phyloP scores from a whole-genome alignment of 371 early-diverging fungal species.

The Fennellomyces sp. region DNA sequence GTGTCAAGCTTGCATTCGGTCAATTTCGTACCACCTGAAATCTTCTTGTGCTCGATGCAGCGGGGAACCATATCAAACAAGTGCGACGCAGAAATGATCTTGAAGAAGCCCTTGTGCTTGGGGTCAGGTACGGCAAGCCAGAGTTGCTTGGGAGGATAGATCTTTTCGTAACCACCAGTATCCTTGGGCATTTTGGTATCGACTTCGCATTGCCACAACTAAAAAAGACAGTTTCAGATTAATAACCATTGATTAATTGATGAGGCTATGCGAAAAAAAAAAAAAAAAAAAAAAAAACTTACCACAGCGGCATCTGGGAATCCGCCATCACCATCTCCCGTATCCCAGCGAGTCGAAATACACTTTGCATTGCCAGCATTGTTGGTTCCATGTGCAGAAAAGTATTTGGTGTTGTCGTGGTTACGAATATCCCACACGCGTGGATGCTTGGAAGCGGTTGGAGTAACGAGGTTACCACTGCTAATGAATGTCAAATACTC shows the following conservation, averaged over 20 bases:
- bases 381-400: slow-evolving; percentile 26
- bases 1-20: slow-evolving; percentile 30
- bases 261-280: too few relatives aligned
- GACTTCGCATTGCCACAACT: slow-evolving; percentile 44
- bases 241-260: too few relatives aligned
- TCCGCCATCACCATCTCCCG: slow-evolving; percentile 20
- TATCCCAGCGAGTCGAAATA: slow-evolving; percentile 36
- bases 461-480: slow-evolving; percentile 19
- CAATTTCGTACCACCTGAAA: slow-evolving; percentile 32
- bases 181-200: slow-evolving; percentile 13
- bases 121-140: slow-evolving; percentile 32
- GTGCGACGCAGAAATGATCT: slow-evolving; percentile 34
- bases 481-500: slow-evolving; percentile 20
- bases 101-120: slow-evolving; percentile 21
- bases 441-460: slow-evolving; percentile 5
- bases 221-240: slow-evolving; percentile 1
- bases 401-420: slow-evolving; percentile 25
- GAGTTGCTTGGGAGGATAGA: slow-evolving; percentile 32
- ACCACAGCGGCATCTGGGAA: slow-evolving; percentile 40
- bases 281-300: slow-evolving; percentile 5
- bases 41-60: slow-evolving; percentile 22
- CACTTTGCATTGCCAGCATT: slow-evolving; percentile 28
- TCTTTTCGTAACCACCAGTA: slow-evolving; percentile 27
- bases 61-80: slow-evolving; percentile 37
- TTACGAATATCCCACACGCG: slow-evolving; percentile 21